Evolutionary conservation across 2,329 filamentous ascomycete genomes (phyloP).

Genomic region (Colletotrichum chlorophyti): DNA sequence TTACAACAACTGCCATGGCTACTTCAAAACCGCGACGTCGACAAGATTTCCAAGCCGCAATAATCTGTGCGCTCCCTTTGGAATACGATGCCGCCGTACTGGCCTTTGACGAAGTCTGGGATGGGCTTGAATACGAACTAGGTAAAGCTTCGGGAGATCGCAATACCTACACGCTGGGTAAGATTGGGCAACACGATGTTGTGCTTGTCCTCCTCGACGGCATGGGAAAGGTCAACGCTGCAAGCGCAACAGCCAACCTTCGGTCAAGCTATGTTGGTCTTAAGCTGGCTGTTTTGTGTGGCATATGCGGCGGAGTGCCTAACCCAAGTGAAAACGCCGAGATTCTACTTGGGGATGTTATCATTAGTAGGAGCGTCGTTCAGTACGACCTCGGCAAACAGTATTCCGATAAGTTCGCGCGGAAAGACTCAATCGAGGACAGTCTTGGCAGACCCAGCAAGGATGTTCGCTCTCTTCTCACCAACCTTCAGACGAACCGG

Average conservation of each 20-base stretch:
- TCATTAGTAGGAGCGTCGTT: slow-evolving; percentile 38
- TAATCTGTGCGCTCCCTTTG: slow-evolving; percentile 19
- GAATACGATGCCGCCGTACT: slow-evolving; percentile 18
- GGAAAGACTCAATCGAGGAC: slow-evolving; percentile 35
- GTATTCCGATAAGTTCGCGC: slow-evolving; percentile 33
- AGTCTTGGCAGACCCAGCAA: slow-evolving; percentile 34
- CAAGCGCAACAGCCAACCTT: slow-evolving; percentile 35
- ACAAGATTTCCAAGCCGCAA: slow-evolving; percentile 13
- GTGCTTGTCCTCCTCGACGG: slow-evolving; percentile 36
- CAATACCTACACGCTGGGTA: slow-evolving; percentile 39
- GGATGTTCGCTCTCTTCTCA: slow-evolving; percentile 37
- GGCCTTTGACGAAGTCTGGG: slow-evolving; percentile 37
- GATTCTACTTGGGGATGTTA: slow-evolving; percentile 40
- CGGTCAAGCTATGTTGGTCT: slow-evolving; percentile 41
- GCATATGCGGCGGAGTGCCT: slow-evolving; percentile 49
- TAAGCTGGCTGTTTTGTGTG: slow-evolving; percentile 43
- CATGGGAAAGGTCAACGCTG: slow-evolving; percentile 39
- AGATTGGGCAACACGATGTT: slow-evolving; percentile 32
- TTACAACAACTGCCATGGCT: neutral
- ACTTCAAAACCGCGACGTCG: neutral
- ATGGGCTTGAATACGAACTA: slow-evolving; percentile 29
- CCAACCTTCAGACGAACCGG: slow-evolving; percentile 10
- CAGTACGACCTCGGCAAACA: slow-evolving; percentile 37
- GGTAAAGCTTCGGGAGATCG: slow-evolving; percentile 34
- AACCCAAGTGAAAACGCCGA: neutral